Evolutionary conservation across 1,284 basidiomycete genomes (phyloP).

Genomic region (Malassezia arunalokei): DNA sequence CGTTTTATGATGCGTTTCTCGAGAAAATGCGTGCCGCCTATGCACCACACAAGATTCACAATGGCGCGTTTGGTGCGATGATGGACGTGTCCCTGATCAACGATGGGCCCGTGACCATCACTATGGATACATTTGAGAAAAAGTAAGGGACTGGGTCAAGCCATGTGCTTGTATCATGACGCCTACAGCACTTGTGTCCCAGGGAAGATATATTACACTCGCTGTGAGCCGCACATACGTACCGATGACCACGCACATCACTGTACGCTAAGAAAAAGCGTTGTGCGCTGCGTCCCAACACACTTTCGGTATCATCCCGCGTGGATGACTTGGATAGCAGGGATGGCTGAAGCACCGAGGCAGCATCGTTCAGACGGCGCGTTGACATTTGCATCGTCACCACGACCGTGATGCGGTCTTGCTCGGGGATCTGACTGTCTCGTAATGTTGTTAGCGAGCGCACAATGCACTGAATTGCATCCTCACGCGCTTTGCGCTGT

Average conservation of each 20-base stretch:
- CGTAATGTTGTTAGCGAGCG: slow-evolving; percentile 10
- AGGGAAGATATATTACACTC: not conserved
- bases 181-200: not conserved
- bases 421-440: slow-evolving; percentile 10
- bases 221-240: not conserved
- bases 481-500: slow-evolving; percentile 7
- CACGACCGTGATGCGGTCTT: slow-evolving; percentile 7
- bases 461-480: not conserved
- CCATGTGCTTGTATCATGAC: not conserved
- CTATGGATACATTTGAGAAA: slow-evolving; percentile 32
- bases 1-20: slow-evolving; percentile 32
- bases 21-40: slow-evolving; percentile 23
- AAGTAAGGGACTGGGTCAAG: slow-evolving; percentile 16
- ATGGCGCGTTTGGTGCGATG: slow-evolving; percentile 42
- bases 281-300: slow-evolving; percentile 12
- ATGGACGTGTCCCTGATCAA: slow-evolving; percentile 41
- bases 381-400: slow-evolving; percentile 13
- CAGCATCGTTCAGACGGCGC: not conserved
- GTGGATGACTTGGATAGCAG: not conserved
- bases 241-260: slow-evolving; percentile 1
- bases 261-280: slow-evolving; percentile 5
- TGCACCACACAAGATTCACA: slow-evolving; percentile 22
- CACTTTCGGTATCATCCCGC: slow-evolving; percentile 1
- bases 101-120: slow-evolving; percentile 25
- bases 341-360: slow-evolving; percentile 1